Evolutionary conservation across 2,329 filamentous ascomycete species (phyloP), one percentile per base, ranked within the genome.

Genomic region (Talaromyces sp.): DNA sequence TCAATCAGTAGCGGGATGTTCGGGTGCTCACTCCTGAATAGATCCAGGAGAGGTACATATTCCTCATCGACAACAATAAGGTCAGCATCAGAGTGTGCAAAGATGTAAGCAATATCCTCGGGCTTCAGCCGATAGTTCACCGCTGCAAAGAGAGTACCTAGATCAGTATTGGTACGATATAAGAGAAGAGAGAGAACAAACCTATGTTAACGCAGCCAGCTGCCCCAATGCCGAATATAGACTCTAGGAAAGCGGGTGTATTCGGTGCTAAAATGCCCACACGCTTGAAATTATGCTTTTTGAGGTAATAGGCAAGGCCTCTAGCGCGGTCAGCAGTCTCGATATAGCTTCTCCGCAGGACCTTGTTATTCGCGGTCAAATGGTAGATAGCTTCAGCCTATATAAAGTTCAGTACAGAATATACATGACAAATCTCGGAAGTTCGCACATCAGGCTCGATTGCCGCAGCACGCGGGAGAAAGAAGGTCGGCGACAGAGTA

Each of bases 201-300:
- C 83, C 84, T 62, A 97, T 90, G 67, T 93, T 87, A 27, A 96
- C 86, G 8, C 84, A 91, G 1, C 92, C 92, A 0, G 91, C 91
- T 1, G 91, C 93, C 0, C 89, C 89, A 70, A 97, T 90, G 1
- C 91, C 95, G 73, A 92, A 99, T 67, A 97, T 91, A 7, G 88
- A 86, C 79, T 98, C 94, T 33, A 99, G 83, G 72, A 98, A 98
- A 0, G 93, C 93, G 0, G 95, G 95, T 0, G 95, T 99, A 75
- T 99, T 99, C 3, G 95, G 91, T 9, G 88, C 89, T 11, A 99
- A 83, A 57, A 99, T 89, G 7, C 95, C 95, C 6, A 98, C 90
- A 66, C 91, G 85, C 72, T 87, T 89, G 73, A 87, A 88, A 4
- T 86, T 84, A 73, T 91, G 87, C 76, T 91, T 91, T 70, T 86